These are phyloP conservation scores for Linum tenue DNA, from an alignment of 345 rosid genomes.

Conservation along the genomic window DNA sequence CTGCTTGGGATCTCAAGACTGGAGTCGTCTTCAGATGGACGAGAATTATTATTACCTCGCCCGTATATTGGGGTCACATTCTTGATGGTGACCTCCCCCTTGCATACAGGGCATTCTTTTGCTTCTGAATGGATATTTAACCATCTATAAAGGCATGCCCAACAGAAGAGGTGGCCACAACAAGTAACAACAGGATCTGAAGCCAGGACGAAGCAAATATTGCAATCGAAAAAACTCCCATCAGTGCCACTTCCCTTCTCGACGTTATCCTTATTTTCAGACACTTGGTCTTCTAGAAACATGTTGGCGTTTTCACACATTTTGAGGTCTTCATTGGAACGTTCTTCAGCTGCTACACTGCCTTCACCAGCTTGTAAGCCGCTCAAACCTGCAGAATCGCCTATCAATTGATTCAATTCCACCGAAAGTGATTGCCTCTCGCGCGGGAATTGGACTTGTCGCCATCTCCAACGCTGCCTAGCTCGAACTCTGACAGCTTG, in stretches of 20 bases:
- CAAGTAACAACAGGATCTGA: conserved; percentile 17
- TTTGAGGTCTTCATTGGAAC: conserved; percentile 18
- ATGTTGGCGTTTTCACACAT: conserved; percentile 17
- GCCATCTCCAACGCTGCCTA: conserved; percentile 35
- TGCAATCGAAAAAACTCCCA: conserved; percentile 26
- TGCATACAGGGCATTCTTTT: conserved; percentile 31
- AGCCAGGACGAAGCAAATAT: conserved; percentile 21
- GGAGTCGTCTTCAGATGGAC: conserved; percentile 25
- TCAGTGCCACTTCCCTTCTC: conserved; percentile 14
- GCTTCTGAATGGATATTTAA: conserved; percentile 11
- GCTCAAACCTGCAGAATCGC: conserved; percentile 15
- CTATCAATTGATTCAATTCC: conserved; percentile 15
- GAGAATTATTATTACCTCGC: conserved; percentile 17
- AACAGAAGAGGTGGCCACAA: conserved; percentile 25
- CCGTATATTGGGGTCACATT: conserved; percentile 55
- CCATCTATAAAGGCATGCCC: conserved; percentile 21
- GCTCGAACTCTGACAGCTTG: conserved; percentile 42
- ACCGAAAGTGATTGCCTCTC: conserved; percentile 10
- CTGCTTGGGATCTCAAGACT: conserved; percentile 40
- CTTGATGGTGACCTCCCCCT: conserved; percentile 37
- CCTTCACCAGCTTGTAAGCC: conserved; percentile 5
- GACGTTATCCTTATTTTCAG: conserved; percentile 1
- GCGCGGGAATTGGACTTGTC: conserved; percentile 13
- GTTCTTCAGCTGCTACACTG: conserved; percentile 20
- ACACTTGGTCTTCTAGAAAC: conserved; percentile 27